Conservation (phyloP, 495 filamentous ascomycete genomes). For the Podospora pseudoanserina region DNA sequence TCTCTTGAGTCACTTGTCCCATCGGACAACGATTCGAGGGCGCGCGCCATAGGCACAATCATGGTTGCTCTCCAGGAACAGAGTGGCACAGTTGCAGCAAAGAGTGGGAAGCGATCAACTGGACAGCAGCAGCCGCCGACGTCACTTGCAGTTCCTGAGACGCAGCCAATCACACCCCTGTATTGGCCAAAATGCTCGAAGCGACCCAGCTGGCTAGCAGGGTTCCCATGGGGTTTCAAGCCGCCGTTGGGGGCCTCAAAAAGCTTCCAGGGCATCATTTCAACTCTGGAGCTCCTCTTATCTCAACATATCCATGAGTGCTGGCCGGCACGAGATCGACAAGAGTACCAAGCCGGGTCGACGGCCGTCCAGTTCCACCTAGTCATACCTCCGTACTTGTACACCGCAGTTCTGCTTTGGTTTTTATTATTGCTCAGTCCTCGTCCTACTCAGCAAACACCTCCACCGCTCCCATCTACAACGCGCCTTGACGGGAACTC, state of each 20-base stretch:
- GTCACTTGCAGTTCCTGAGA: neutral
- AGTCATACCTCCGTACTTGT: neutral
- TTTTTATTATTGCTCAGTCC: neutral
- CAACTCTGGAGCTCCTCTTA: neutral
- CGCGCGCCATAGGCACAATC: neutral
- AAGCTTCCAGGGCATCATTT: neutral
- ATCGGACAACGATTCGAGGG: too few relatives aligned
- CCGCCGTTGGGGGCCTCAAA: neutral
- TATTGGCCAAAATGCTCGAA: neutral
- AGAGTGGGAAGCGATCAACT: too few relatives aligned
- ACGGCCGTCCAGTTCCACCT: neutral
- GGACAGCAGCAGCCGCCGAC: neutral
- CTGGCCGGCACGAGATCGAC: neutral
- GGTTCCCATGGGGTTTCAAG: neutral
- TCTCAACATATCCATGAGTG: neutral
- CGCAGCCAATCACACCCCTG: neutral
- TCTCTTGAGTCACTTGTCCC: neutral
- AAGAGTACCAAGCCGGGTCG: neutral
- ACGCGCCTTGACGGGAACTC: neutral
- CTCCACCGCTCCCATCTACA: neutral
- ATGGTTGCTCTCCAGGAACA: neutral
- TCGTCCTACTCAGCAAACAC: neutral
- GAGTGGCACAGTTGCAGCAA: neutral
- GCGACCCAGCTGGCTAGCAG: neutral
- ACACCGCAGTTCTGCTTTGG: neutral